Percentiles rank a stretch among this genome's conserved stretches.
These are phyloP conservation scores for Podaxis sp. DNA, from an alignment of 768 basidiomycete species.

Conservation along the genomic window DNA sequence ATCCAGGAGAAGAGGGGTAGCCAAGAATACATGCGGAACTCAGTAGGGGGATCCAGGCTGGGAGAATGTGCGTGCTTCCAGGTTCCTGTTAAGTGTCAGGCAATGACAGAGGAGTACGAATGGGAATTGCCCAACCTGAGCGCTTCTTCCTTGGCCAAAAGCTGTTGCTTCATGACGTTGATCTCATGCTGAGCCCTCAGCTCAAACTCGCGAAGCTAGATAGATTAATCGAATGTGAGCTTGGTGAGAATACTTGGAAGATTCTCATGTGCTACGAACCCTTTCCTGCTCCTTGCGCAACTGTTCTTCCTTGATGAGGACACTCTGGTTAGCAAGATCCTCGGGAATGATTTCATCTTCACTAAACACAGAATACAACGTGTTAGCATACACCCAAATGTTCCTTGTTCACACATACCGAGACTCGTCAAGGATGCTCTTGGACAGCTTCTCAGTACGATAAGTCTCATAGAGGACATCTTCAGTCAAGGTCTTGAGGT, in stretches of 20 bases:
- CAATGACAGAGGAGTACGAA: not conserved
- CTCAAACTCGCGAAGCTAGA: slow-evolving; percentile 80
- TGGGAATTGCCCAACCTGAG: slow-evolving; percentile 47
- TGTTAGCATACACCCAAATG: not conserved
- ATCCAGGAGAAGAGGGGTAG: not conserved
- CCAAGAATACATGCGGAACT: not conserved
- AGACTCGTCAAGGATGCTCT: slow-evolving; percentile 59
- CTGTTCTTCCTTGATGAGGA: slow-evolving; percentile 89
- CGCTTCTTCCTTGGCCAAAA: slow-evolving; percentile 84
- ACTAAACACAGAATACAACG: slow-evolving; percentile 24
- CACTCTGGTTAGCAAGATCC: slow-evolving; percentile 82
- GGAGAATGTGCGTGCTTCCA: slow-evolving; percentile 17
- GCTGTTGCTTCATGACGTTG: slow-evolving; percentile 82
- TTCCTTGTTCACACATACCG: slow-evolving; percentile 35
- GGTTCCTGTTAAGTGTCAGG: slow-evolving; percentile 10
- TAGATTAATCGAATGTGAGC: slow-evolving; percentile 6
- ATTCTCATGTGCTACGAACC: slow-evolving; percentile 31
- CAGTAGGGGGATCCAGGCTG: slow-evolving; percentile 12
- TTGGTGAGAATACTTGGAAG: not conserved
- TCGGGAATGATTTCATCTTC: slow-evolving; percentile 81
- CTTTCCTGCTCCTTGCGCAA: slow-evolving; percentile 87
- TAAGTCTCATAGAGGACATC: slow-evolving; percentile 87
- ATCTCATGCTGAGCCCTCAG: slow-evolving; percentile 86
- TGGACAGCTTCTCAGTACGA: slow-evolving; percentile 85
- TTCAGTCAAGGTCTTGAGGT: slow-evolving; percentile 81